Evolutionary conservation across 441 rosid genomes (phyloP), one percentile per base, ranked within the genome.

Genomic region (Populus hybrid): DNA sequence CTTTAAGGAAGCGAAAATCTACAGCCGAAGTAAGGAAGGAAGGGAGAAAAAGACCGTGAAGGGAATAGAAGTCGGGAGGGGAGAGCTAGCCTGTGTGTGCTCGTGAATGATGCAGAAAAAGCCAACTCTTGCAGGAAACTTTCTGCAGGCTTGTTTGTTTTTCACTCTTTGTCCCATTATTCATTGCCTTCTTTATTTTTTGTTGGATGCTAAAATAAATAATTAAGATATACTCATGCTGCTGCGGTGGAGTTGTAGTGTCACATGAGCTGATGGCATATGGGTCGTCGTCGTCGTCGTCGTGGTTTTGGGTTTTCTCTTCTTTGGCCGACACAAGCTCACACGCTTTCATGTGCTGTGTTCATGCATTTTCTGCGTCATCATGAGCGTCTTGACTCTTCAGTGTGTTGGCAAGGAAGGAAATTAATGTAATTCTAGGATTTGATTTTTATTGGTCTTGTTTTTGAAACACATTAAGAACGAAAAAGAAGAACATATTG

Each of bases 311-410:
- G 35, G 16, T 53, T 26, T 35, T 64, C 68, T 28, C 71, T 40
- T 74, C 10, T 74, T 28, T 59, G 6, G 68, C 68, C 75, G 69
- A 73, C 76, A 73, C 63, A 2, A 40, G n/a, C 33, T 18, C 63
- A 16, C 63, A 24, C 28, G 9, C 77, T 7, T 8, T 24, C 66
- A 72, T 31, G 23, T 61, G 11, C 29, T 26, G 0, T 66, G 1
- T 3, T 2, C 18, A 21, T 40, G 61, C 64, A 6, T 74, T 64
- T 74, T 18, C 35, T 10, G 38, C 63, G 36, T 66, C 71, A 75
- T 36, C 35, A 20, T 33, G 53, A 14, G 53, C 53, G 1, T 45
- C 26, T 1, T 24, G 26, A 24, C 26, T 24, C 53, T 45, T 12
- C 53, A 45, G 18, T 12, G 0, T 45, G 53, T 45, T 45, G 53